Evolutionary conservation across 768 basidiomycete genomes (phyloP), one percentile per base, ranked within the genome.

Genomic region (Auricularia cornea): DNA sequence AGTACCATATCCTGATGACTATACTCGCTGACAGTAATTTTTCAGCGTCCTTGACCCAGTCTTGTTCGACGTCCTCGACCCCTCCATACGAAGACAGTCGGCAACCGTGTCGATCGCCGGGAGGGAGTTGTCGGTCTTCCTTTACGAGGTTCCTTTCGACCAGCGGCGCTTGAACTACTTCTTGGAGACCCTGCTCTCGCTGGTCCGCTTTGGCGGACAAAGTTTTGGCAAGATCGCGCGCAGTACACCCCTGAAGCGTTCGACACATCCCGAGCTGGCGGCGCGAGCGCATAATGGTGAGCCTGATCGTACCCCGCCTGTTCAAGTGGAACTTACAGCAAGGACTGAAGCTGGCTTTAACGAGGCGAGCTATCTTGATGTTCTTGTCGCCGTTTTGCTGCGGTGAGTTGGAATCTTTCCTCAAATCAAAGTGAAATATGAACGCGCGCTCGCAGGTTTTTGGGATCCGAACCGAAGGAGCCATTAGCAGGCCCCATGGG

Each of bases 41-140:
- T 3, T 23, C 70, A 96, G 94, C n/a, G 81, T 96, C 32, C 78
- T 98, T 52, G 96, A 98, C 71, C 94, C 95, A 0, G 82, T 98
- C 11, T 72, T 98, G 30, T 84, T 80, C 67, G 88, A 89, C 48
- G 78, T 97, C 8, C 72, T 92, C 61, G 88, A 92, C 66, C 89
- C 91, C 3, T 70, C 80, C 1, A 84, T 92, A 59, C 78, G 78
- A 18, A 83, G 87, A 48, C 77, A 72, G 11, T 73, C 83, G 23
- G 77, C 78, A 4, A 75, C 75, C 2, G 73, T 77, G 54, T 84
- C 83, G 68, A 75, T 90, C 52, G 81, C 79, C 63, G 88, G 85
- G 59, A 84, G 82, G 66, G 86, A 91, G 63, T 72, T 93, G 12
- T 82, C 84, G 54, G 83, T 83, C 3, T 89, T 83, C 68, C 67